phyloP scores from a whole-genome alignment of 2,329 filamentous ascomycete species.

The Trichoderma citrinoviride region DNA sequence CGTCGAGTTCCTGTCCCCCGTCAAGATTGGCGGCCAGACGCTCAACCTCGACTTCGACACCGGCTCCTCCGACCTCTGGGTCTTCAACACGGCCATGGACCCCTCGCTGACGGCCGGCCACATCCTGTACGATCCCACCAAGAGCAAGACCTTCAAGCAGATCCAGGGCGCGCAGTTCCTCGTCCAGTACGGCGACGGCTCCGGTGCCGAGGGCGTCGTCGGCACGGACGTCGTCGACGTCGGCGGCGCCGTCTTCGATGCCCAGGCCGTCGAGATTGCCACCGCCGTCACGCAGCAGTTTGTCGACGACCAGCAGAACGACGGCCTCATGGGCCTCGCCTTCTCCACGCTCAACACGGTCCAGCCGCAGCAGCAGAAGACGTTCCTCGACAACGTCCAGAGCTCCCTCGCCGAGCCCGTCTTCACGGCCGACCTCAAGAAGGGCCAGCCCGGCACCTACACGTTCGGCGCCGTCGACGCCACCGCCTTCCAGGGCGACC shows the following conservation, averaged over 20 bases:
- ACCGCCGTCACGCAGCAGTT: slow-evolving; percentile 58
- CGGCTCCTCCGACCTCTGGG: slow-evolving; percentile 74
- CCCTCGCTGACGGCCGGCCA: slow-evolving; percentile 47
- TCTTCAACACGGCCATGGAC: slow-evolving; percentile 62
- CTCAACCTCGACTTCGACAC: slow-evolving; percentile 71
- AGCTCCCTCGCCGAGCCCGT: slow-evolving; percentile 60
- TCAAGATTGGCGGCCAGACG: slow-evolving; percentile 66
- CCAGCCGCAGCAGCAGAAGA: slow-evolving; percentile 60
- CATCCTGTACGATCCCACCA: slow-evolving; percentile 38
- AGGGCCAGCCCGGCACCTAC: slow-evolving; percentile 59
- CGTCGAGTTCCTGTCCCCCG: slow-evolving; percentile 64
- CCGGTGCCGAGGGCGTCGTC: slow-evolving; percentile 60
- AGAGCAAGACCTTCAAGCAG: slow-evolving; percentile 37
- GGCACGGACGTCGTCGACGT: slow-evolving; percentile 66
- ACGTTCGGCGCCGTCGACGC: slow-evolving; percentile 68
- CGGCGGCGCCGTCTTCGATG: slow-evolving; percentile 59
- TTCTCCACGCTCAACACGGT: slow-evolving; percentile 66
- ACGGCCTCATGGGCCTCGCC: slow-evolving; percentile 68
- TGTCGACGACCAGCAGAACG: slow-evolving; percentile 56
- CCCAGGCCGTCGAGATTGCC: slow-evolving; percentile 67
- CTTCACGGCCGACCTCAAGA: slow-evolving; percentile 66
- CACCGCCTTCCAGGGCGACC: slow-evolving; percentile 58
- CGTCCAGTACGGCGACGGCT: slow-evolving; percentile 68
- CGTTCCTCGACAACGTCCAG: slow-evolving; percentile 71
- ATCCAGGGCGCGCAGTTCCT: slow-evolving; percentile 52